Conservation (phyloP, 148 eudicot species). For the Spergularia marina region DNA sequence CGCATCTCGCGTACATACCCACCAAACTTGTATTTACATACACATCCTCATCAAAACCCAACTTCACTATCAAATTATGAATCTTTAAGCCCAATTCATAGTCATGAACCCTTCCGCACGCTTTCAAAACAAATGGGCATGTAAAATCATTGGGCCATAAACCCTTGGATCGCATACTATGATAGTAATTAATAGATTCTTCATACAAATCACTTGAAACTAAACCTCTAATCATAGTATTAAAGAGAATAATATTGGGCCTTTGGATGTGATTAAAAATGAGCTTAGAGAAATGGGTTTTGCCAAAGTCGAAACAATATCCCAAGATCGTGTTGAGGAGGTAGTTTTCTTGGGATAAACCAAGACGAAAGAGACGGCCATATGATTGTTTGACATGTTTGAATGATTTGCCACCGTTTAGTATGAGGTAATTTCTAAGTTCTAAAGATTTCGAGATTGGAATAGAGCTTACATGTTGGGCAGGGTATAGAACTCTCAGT, state of each 20-base stretch:
- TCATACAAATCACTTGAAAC: slow-evolving; percentile 34
- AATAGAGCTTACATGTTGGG: not conserved
- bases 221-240: slow-evolving; percentile 50
- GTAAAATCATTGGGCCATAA: slow-evolving; percentile 50
- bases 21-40: slow-evolving; percentile 54
- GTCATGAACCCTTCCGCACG: slow-evolving; percentile 33
- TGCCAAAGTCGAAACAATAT: slow-evolving; percentile 29
- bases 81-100: slow-evolving; percentile 36
- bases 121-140: slow-evolving; percentile 49
- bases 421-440: slow-evolving; percentile 27
- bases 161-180: slow-evolving; percentile 31
- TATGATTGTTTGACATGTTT: slow-evolving; percentile 47
- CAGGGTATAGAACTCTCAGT: not conserved
- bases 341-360: slow-evolving; percentile 32
- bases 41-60: slow-evolving; percentile 46
- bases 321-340: slow-evolving; percentile 44
- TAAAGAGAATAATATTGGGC: slow-evolving; percentile 42
- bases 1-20: slow-evolving; percentile 43
- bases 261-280: slow-evolving; percentile 34
- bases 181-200: slow-evolving; percentile 31
- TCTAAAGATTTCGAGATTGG: slow-evolving; percentile 13
- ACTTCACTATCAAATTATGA: slow-evolving; percentile 42
- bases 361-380: slow-evolving; percentile 41
- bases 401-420: slow-evolving; percentile 34
- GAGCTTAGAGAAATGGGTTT: slow-evolving; percentile 31